Evolutionary conservation across 441 rosid species (phyloP).

Genomic region (Codiaeum variegatum): DNA sequence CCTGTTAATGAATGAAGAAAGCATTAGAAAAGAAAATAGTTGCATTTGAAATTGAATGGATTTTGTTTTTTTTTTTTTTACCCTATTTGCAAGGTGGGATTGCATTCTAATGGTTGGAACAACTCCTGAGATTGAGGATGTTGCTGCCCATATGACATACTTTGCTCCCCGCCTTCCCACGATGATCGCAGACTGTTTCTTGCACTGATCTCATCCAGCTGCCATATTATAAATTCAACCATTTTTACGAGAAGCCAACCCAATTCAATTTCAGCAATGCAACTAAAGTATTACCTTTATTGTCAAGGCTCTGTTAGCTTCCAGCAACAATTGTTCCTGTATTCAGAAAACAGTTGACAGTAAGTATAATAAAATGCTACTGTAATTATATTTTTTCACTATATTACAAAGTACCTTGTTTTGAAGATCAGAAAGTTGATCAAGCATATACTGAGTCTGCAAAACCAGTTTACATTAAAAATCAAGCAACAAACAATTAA

Average conservation of each 20-base stretch:
- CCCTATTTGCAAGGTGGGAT: constrained; percentile 96
- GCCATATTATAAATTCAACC: background rate
- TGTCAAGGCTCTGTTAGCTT: constrained; percentile 78
- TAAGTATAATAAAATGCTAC: too few species aligned
- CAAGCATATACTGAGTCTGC: constrained; percentile 93
- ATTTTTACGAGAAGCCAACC: too few species aligned
- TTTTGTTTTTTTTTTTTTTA: constrained; percentile 16
- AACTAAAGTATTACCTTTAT: constrained; percentile 56
- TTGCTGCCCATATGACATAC: constrained; percentile 53
- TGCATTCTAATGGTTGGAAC: constrained; percentile 77
- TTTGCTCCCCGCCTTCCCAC: constrained; percentile 75
- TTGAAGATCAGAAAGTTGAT: constrained; percentile 90
- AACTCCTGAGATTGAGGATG: constrained; percentile 68
- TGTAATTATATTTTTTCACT: background rate
- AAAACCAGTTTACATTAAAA: background rate
- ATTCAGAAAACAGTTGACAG: constrained; percentile 1
- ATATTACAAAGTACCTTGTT: constrained; percentile 47
- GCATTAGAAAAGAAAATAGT: background rate
- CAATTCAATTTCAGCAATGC: background rate
- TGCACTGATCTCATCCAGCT: constrained; percentile 75
- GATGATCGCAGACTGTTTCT: constrained; percentile 49
- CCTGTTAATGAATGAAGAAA: constrained; percentile 20
- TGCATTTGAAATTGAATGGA: background rate
- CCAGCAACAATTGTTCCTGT: constrained; percentile 78
- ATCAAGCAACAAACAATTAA: background rate